These are phyloP conservation scores for Rhizopus delemar DNA, from an alignment of 371 early-diverging fungal species.

Conservation along the genomic window DNA sequence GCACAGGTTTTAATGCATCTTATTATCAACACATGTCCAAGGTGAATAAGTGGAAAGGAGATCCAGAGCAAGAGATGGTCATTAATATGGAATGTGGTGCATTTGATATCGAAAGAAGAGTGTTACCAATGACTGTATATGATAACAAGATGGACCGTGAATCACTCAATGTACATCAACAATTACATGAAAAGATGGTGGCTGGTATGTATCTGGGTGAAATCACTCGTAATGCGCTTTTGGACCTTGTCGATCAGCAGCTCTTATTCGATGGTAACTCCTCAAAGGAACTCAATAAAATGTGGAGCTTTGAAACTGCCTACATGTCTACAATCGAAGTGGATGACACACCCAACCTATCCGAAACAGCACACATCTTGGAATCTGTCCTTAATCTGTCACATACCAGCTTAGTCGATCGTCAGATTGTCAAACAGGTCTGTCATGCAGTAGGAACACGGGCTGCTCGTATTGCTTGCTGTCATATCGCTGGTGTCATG, in stretches of 20 bases:
- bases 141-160: conserved; percentile 66
- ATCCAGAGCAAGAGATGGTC: conserved; percentile 49
- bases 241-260: conserved; percentile 64
- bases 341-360: conserved; percentile 70
- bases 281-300: conserved; percentile 69
- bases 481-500: conserved; percentile 80
- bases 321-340: conserved; percentile 89
- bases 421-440: conserved; percentile 77
- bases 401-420: conserved; percentile 73
- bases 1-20: conserved; percentile 93
- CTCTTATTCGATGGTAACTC: conserved; percentile 58
- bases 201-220: conserved; percentile 86
- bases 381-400: conserved; percentile 72
- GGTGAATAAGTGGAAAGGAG: conserved; percentile 67
- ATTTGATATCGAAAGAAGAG: conserved; percentile 63
- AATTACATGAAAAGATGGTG: conserved; percentile 81
- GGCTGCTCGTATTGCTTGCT: conserved; percentile 83
- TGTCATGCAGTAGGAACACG: conserved; percentile 83
- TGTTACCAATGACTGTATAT: conserved; percentile 71
- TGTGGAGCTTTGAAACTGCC: conserved; percentile 87
- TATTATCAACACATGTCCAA: conserved; percentile 78
- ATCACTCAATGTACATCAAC: conserved; percentile 63
- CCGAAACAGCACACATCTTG: conserved; percentile 70
- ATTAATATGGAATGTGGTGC: conserved; percentile 75
- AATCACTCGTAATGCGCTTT: conserved; percentile 67